Evolutionary conservation across 352 stramenopile genomes (phyloP).

Genomic region (Pythium biforme): DNA sequence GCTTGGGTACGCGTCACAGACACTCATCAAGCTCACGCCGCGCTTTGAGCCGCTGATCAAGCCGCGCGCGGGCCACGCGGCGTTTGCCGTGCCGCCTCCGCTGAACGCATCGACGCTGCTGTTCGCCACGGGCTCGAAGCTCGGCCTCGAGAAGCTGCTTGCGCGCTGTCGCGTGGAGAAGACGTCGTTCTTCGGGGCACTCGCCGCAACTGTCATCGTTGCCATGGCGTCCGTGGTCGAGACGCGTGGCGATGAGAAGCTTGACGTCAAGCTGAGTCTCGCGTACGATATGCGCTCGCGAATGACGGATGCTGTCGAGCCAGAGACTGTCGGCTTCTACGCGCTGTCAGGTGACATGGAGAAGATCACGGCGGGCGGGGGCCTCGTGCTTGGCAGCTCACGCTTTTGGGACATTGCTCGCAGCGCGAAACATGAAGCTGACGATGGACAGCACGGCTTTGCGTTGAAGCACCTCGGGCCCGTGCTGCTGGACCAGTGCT

Average conservation of each 20-base stretch:
- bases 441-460: neutral
- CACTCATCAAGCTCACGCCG: constrained; percentile 9
- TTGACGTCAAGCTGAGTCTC: constrained; percentile 25
- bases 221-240: constrained; percentile 23
- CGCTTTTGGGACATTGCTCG: constrained; percentile 2
- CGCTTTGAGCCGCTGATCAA: constrained; percentile 32
- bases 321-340: constrained; percentile 4
- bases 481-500: constrained; percentile 10
- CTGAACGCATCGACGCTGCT: constrained; percentile 31
- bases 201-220: constrained; percentile 30
- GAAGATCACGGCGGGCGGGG: neutral
- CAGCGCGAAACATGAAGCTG: constrained; percentile 3
- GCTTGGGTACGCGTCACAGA: constrained; percentile 28
- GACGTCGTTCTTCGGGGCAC: constrained; percentile 36
- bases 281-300: constrained; percentile 2
- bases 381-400: neutral
- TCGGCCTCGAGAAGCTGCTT: constrained; percentile 30
- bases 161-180: constrained; percentile 28
- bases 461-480: neutral
- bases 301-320: neutral
- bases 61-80: constrained; percentile 27
- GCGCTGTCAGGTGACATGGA: constrained; percentile 7
- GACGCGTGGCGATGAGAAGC: constrained; percentile 7
- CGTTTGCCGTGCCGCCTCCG: constrained; percentile 11
- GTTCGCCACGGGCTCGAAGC: constrained; percentile 28